Percentiles rank a stretch among this genome's conserved stretches.
phyloP scores from a whole-genome alignment of 352 stramenopile species.

The Globisporangium irregulare region DNA sequence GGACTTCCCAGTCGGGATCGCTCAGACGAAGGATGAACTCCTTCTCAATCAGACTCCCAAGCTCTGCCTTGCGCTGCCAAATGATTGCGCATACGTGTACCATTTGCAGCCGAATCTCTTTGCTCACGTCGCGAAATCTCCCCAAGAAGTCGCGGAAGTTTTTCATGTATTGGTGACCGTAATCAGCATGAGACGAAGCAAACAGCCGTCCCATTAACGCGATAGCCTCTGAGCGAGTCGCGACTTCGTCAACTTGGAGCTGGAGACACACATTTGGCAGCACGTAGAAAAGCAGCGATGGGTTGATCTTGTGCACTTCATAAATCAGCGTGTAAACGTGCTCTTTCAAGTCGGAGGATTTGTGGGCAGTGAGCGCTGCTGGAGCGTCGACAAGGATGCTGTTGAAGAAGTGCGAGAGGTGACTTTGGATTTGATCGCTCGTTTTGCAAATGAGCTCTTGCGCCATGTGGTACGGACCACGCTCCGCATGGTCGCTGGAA shows the following conservation, averaged over 20 bases:
- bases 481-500: conserved; percentile 12
- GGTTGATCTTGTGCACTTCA: conserved; percentile 76
- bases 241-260: conserved; percentile 83
- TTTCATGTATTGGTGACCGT: conserved; percentile 74
- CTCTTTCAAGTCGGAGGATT: conserved; percentile 64
- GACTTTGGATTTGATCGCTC: conserved; percentile 59
- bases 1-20: conserved; percentile 85
- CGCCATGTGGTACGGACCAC: conserved; percentile 54
- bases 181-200: conserved; percentile 68
- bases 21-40: conserved; percentile 68
- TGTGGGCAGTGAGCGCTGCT: conserved; percentile 22
- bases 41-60: conserved; percentile 58
- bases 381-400: conserved; percentile 64
- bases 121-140: conserved; percentile 83
- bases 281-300: conserved; percentile 74
- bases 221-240: conserved; percentile 74
- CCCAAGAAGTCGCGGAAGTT: conserved; percentile 85
- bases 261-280: conserved; percentile 85
- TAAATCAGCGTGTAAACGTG: conserved; percentile 85
- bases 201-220: conserved; percentile 79
- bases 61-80: conserved; percentile 66
- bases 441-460: conserved; percentile 74
- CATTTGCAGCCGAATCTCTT: conserved; percentile 86
- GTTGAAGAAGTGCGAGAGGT: conserved; percentile 81
- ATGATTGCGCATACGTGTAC: conserved; percentile 68